Evolutionary conservation across 805 yeast genomes (phyloP), one percentile per base, ranked within the genome.

Genomic region (Saccharomycopsis microspora): DNA sequence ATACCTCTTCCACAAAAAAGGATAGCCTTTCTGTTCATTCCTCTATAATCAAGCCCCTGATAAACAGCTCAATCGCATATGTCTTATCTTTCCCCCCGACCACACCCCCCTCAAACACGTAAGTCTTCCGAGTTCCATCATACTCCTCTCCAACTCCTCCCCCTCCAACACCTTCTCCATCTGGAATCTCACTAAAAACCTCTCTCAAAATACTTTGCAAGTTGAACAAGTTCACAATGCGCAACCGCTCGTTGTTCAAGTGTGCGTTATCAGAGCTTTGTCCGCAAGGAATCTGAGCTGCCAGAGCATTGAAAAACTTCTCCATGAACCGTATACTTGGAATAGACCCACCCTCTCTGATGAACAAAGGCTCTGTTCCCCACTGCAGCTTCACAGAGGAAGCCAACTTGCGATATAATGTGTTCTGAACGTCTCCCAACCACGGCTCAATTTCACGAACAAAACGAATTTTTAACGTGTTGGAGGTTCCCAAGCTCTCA

Each of bases 341-440:
- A 61, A 90, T 88, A 0, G 97, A 86, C 0, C 98, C 98, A 52
- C 98, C 98, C 66, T 93, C 98, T 55, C 97, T 76, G 33, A 93
- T 85, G 51, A 80, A 82, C 39, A 90, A 66, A 2, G 97, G 97
- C 47, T 84, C 85, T 8, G 70, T 65, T 0, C 75, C 78, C 98
- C 98, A 90, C 47, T 80, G 85, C 3, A 67, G 62, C 39, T 68
- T 64, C 33, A 90, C 68, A 44, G 84, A 86, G 29, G 75, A 66
- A 47, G 72, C 70, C 35, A 93, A 66, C 5, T 83, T 71, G 56
- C 76, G 71, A 61, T 85, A 93, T 1, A 89, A 86, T 40, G 71
- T 71, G 58, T 85, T 88, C 9, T 70, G 64, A 9, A 89, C 83
- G 56, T 93, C 88, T 4, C 97, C 97, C 6, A 90, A 66, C 98